These are phyloP conservation scores for Camellia lanceoleosa DNA, from an alignment of 148 eudicot species.

Conservation along the genomic window DNA sequence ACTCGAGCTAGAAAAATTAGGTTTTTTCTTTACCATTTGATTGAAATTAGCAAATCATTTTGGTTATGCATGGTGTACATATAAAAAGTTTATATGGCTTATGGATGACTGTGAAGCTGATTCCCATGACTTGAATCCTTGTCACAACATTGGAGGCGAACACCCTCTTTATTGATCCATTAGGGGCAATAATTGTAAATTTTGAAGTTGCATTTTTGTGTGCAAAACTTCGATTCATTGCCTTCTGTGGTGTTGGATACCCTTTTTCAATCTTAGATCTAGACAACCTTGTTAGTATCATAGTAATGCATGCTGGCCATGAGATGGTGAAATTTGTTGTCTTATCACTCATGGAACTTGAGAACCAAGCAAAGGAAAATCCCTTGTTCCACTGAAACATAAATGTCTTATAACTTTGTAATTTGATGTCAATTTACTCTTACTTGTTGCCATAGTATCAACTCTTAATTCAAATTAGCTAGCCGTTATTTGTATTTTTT, in stretches of 20 bases:
- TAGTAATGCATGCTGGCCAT: background rate
- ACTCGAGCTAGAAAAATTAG: constrained; percentile 97
- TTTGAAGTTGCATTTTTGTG: background rate
- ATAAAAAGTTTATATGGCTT: background rate
- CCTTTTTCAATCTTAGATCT: background rate
- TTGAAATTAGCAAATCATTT: background rate
- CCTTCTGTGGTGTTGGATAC: background rate
- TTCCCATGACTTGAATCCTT: no score
- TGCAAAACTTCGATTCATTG: background rate
- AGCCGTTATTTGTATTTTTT: background rate
- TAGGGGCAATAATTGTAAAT: no score
- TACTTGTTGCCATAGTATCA: background rate
- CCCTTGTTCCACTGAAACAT: no score
- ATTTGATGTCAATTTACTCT: background rate
- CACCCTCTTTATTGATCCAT: no score
- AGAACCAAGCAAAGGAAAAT: no score
- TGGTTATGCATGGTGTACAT: background rate
- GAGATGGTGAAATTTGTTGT: constrained; percentile 8
- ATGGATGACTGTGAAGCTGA: no score
- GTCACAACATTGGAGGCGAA: no score
- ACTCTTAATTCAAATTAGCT: background rate
- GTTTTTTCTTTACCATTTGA: constrained; percentile 26
- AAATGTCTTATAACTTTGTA: no score
- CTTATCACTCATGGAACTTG: background rate
- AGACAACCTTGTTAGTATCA: background rate